A percentile compares a stretch with the other conserved stretches of the same genome.
These are phyloP conservation scores for Protomyces lactucae-debilis DNA, from an alignment of 1,139 yeast genomes.

Conservation along the genomic window DNA sequence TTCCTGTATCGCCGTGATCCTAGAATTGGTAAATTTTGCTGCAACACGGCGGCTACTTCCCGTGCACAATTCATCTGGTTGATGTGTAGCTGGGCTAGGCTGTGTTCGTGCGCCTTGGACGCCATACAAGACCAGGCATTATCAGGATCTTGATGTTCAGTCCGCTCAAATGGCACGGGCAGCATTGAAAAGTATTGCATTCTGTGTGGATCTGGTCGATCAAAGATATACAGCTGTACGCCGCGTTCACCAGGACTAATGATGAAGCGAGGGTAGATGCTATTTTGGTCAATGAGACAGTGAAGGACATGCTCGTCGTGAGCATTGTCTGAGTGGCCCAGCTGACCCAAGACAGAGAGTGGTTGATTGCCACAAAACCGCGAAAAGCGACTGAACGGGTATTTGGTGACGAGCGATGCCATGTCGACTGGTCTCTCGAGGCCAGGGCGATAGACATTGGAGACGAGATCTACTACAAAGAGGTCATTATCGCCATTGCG, in stretches of 20 bases:
- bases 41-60: slow-evolving; percentile 31
- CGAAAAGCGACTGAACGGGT: slow-evolving; percentile 18
- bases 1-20: slow-evolving; percentile 1
- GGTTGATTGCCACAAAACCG: slow-evolving; percentile 20
- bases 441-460: slow-evolving; percentile 25
- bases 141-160: slow-evolving; percentile 37
- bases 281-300: slow-evolving; percentile 18
- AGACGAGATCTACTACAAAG: slow-evolving; percentile 30
- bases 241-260: slow-evolving; percentile 26
- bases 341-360: slow-evolving; percentile 28
- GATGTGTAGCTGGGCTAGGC: slow-evolving; percentile 28
- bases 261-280: slow-evolving; percentile 27
- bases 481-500: slow-evolving; percentile 32
- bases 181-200: slow-evolving; percentile 74
- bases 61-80: slow-evolving; percentile 32
- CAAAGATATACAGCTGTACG: slow-evolving; percentile 53
- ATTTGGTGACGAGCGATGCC: slow-evolving; percentile 22
- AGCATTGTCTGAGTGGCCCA: background rate
- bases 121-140: slow-evolving; percentile 7
- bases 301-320: slow-evolving; percentile 8
- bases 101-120: slow-evolving; percentile 28
- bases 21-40: slow-evolving; percentile 20
- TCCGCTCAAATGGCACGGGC: slow-evolving; percentile 61
- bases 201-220: slow-evolving; percentile 66
- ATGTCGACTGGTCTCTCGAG: slow-evolving; percentile 21